Conservation (phyloP, 495 filamentous ascomycete genomes). For the Haplographium delicatum region DNA sequence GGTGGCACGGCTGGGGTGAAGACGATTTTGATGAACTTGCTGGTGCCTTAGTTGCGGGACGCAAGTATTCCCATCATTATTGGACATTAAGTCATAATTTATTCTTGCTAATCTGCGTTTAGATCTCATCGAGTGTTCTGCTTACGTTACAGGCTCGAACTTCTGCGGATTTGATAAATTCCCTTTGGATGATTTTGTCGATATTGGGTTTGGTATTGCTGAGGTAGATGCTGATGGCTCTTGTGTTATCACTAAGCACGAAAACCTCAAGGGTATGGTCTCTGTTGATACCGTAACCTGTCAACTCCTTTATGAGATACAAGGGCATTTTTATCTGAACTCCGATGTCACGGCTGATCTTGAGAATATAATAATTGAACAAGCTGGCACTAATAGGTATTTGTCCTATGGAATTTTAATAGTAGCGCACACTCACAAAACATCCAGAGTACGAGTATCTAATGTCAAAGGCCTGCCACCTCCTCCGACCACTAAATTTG, state of each 20-base stretch:
- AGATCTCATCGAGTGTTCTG: conserved; percentile 52
- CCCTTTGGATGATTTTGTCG: background rate
- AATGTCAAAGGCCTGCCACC: conserved; percentile 32
- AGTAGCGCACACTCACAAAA: too few species aligned
- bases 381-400: conserved; percentile 29
- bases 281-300: conserved; percentile 45
- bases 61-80: too few species aligned
- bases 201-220: conserved; percentile 37
- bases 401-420: too few species aligned
- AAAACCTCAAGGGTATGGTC: conserved; percentile 12
- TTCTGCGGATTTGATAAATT: conserved; percentile 49
- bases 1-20: too few species aligned
- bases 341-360: conserved; percentile 43
- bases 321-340: conserved; percentile 52
- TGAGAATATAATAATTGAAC: conserved; percentile 26
- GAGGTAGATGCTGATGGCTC: conserved; percentile 46
- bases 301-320: conserved; percentile 55
- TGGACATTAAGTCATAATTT: too few species aligned
- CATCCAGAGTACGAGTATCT: conserved; percentile 26
- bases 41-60: too few species aligned
- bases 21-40: too few species aligned
- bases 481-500: conserved; percentile 46
- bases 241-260: conserved; percentile 27
- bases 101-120: too few species aligned
- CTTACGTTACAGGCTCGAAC: conserved; percentile 51